Conservation (phyloP, 805 yeast species). For the Candida railenensis region DNA sequence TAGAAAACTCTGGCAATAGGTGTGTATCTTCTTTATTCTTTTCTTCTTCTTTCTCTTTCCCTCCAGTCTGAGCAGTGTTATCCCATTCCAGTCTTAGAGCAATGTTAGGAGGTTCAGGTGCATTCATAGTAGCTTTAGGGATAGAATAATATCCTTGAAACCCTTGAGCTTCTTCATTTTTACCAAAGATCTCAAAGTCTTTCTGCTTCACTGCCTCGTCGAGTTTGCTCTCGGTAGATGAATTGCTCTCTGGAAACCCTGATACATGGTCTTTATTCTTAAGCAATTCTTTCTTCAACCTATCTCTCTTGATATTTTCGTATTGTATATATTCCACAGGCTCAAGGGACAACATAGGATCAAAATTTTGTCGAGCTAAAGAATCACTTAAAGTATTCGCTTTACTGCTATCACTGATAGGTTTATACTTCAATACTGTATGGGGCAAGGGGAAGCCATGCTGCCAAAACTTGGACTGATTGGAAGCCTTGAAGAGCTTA, state of each 20-base stretch:
- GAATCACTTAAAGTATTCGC: constrained; percentile 11
- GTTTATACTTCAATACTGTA: constrained; percentile 22
- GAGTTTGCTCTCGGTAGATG: not conserved
- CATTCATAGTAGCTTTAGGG: constrained; percentile 23
- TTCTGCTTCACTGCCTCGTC: constrained; percentile 7
- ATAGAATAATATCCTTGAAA: constrained; percentile 28
- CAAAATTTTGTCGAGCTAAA: constrained; percentile 16
- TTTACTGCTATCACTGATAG: constrained; percentile 11
- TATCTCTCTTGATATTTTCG: not conserved
- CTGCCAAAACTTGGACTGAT: constrained; percentile 19
- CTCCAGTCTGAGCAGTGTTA: not conserved
- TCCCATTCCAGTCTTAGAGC: constrained; percentile 5
- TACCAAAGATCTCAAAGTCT: constrained; percentile 4
- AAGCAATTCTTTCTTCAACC: not conserved
- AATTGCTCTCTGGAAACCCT: not conserved
- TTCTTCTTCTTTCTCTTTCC: not conserved
- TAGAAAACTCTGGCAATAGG: not conserved
- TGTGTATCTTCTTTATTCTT: not conserved
- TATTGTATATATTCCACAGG: constrained; percentile 11
- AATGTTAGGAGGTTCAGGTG: constrained; percentile 12
- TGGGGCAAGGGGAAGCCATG: constrained; percentile 29
- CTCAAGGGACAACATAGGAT: constrained; percentile 23
- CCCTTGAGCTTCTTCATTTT: constrained; percentile 9
- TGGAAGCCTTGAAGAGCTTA: not conserved
- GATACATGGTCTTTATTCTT: not conserved